Conservation (phyloP, 495 filamentous ascomycete species). For the Aspergillus hancockii region DNA sequence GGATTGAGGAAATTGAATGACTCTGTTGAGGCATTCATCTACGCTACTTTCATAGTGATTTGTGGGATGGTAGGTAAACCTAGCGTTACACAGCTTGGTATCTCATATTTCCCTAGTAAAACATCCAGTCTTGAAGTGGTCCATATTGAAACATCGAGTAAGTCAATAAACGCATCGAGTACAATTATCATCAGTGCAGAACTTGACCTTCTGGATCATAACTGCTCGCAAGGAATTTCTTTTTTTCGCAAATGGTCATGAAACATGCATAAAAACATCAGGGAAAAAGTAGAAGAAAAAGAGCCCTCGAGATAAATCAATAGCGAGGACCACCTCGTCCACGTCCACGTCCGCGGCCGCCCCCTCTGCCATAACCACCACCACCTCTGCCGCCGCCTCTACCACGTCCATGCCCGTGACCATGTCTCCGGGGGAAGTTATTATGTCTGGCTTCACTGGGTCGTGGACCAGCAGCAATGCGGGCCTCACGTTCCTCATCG, state of each 20-base stretch:
- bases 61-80: neutral
- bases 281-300: neutral
- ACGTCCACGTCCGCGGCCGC: conserved; percentile 25
- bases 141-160: neutral
- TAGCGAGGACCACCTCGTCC: conserved; percentile 12
- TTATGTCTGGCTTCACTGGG: conserved; percentile 23
- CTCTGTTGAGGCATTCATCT: neutral
- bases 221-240: neutral
- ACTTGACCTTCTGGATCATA: neutral
- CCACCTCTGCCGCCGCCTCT: conserved; percentile 22
- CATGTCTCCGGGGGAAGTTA: conserved; percentile 12
- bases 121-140: neutral
- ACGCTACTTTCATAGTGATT: neutral
- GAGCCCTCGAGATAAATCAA: neutral
- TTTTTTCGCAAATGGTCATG: neutral
- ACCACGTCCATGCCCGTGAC: conserved; percentile 21
- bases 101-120: neutral
- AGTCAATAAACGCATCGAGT: neutral
- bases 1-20: conserved; percentile 58
- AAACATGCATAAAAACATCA: neutral
- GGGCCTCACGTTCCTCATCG: conserved; percentile 64
- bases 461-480: conserved; percentile 40
- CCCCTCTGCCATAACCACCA: conserved; percentile 21
- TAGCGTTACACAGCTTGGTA: neutral
- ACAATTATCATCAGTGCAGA: neutral